A percentile compares a stretch with the other conserved stretches of the same genome.
Conservation (phyloP, 2,329 filamentous ascomycete species). For the Aspergillus pseudonomiae region DNA sequence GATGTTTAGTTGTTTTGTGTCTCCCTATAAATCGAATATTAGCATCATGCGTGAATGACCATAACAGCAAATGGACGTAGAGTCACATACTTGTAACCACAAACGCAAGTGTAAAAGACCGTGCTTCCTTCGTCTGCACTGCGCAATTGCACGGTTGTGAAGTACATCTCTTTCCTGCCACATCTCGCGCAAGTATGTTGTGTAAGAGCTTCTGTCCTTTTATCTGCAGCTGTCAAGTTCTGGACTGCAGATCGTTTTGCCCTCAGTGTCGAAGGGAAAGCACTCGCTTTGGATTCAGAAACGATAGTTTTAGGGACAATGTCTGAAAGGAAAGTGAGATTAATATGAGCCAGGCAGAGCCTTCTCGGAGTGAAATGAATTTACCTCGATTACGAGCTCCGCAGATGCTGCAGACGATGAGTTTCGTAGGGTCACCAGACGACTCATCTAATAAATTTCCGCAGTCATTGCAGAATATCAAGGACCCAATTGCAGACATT, state of each 20-base stretch:
- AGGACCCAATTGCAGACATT: conserved; percentile 87
- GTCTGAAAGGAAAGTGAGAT: conserved; percentile 54
- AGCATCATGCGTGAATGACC: conserved; percentile 14
- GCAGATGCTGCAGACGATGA: conserved; percentile 82
- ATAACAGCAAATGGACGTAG: neutral
- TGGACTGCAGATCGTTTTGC: conserved; percentile 87
- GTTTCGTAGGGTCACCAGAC: conserved; percentile 73
- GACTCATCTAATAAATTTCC: conserved; percentile 85
- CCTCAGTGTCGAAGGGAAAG: conserved; percentile 87
- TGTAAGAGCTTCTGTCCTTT: conserved; percentile 72
- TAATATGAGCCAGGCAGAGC: conserved; percentile 4
- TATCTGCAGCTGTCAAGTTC: conserved; percentile 74
- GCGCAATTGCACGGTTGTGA: conserved; percentile 80
- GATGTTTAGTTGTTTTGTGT: conserved; percentile 38
- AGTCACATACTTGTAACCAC: conserved; percentile 72
- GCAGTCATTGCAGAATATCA: conserved; percentile 92
- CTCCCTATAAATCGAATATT: conserved; percentile 32
- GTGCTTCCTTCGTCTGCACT: conserved; percentile 95
- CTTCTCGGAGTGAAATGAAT: conserved; percentile 9
- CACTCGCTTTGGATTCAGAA: conserved; percentile 82
- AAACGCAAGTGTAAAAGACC: conserved; percentile 86
- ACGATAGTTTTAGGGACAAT: conserved; percentile 74
- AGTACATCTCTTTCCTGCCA: conserved; percentile 79
- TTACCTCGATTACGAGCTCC: conserved; percentile 81
- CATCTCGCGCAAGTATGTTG: conserved; percentile 77